Evolutionary conservation across 768 basidiomycete species (phyloP), one percentile per base, ranked within the genome.

Genomic region (Lentinula boryana): DNA sequence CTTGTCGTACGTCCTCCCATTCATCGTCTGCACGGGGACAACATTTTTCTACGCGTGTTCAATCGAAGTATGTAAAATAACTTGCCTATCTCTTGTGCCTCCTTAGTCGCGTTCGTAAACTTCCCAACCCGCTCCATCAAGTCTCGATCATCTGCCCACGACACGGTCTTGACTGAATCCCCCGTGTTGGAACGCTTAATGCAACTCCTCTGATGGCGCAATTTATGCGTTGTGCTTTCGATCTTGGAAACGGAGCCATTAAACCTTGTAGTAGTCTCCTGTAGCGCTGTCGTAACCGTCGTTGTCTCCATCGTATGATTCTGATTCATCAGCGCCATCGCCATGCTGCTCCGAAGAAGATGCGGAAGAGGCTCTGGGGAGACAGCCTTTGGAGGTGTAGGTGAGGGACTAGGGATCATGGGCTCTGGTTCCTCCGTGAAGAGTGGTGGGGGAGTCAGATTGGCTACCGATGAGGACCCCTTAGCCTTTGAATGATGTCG

Each of bases 131-230:
- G 84, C 7, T 78, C 78, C 31, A 79, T 76, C 74, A 84, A 78
- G 57, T 86, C 86, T 12, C 77, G 79, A 61, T 85, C 81, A 72
- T 88, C 88, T 27, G 88, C 88, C 88, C 88, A 90, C 40, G 87
- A 87, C 7, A 90, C 88, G 5, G 82, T 81, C 72, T 90, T 90
- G 16, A 78, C 71, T 32, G 83, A 74, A 62, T 86, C 83, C 44
- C 80, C 83, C 62, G 80, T 72, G 65, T 79, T 80, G 21, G 73
- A 75, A 60, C 85, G 81, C 70, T 83, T 88, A 64, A 89, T 79
- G 65, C 84, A 87, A 65, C 88, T 89, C 61, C 85, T 76, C 62
- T 82, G 74, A 58, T 78, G 83, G 40, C 76, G 73, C 10, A 78
- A 64, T 15, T 71, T 74, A 15, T 58, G 43, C 5, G 57, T 38